These are phyloP conservation scores for Hemerocallis citrina DNA, from an alignment of 106 monocot species.

Conservation along the genomic window DNA sequence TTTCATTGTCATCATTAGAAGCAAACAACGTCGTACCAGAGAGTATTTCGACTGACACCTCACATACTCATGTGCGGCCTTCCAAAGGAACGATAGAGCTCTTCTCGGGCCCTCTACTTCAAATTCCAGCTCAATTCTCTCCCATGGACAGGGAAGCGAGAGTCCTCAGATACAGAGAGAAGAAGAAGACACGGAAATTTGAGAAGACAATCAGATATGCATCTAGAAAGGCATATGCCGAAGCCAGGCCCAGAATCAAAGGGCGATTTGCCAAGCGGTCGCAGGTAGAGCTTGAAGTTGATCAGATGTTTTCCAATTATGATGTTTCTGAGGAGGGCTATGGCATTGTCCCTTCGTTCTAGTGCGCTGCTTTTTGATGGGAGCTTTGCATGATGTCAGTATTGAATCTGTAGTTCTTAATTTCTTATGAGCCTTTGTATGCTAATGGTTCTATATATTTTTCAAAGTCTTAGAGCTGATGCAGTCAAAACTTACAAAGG, in stretches of 20 bases:
- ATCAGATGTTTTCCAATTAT: conserved; percentile 52
- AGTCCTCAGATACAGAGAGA: conserved; percentile 73
- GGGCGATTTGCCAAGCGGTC: conserved; percentile 66
- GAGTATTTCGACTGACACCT: conserved; percentile 9
- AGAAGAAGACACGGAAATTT: conserved; percentile 58
- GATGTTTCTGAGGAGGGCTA: conserved; percentile 21
- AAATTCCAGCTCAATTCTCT: conserved; percentile 22
- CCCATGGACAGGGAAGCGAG: conserved; percentile 58
- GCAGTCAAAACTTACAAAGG: conserved; percentile 1
- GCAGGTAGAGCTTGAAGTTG: conserved; percentile 41
- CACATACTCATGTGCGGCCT: conserved; percentile 12
- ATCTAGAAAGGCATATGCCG: conserved; percentile 73
- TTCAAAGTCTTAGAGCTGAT: not conserved
- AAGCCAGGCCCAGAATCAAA: conserved; percentile 62
- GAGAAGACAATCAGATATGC: conserved; percentile 78
- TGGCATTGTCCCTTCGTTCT: conserved; percentile 52
- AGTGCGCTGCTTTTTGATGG: conserved; percentile 4
- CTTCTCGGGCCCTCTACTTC: conserved; percentile 29
- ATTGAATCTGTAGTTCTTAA: not conserved
- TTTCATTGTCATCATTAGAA: conserved; percentile 52
- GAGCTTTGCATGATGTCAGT: not conserved
- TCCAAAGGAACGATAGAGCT: conserved; percentile 43
- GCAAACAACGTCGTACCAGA: conserved; percentile 39
- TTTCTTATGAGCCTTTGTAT: not conserved
- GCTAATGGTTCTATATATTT: not conserved